Percentiles rank a stretch among this genome's conserved stretches.
Evolutionary conservation across 2,329 filamentous ascomycete species (phyloP).

Genomic region (Aspergillus calidoustus): DNA sequence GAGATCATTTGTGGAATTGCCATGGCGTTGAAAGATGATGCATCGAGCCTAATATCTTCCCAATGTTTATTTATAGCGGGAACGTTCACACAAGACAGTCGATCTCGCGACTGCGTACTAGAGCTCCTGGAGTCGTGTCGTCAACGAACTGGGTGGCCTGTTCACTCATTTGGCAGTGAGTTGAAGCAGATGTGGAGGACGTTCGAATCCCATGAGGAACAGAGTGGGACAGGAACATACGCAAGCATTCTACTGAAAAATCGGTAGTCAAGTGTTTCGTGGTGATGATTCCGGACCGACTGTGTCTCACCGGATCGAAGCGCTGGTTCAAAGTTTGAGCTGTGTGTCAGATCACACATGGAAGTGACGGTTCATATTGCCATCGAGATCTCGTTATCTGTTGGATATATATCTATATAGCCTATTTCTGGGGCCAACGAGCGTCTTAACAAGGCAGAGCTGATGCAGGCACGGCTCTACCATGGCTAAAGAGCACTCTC

Average conservation of each 20-base stretch:
- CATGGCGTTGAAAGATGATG: conserved; percentile 28
- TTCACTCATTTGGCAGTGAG: conserved; percentile 26
- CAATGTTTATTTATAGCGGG: conserved; percentile 33
- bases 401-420: too few relatives aligned
- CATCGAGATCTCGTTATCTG: too few relatives aligned
- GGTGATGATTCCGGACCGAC: not conserved
- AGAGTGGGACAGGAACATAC: not conserved
- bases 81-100: conserved; percentile 19
- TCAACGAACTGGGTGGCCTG: conserved; percentile 28
- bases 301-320: not conserved
- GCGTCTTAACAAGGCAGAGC: too few relatives aligned
- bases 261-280: not conserved
- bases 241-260: not conserved
- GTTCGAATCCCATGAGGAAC: not conserved
- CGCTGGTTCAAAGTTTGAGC: not conserved
- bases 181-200: conserved; percentile 26
- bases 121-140: conserved; percentile 25
- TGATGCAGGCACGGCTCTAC: too few relatives aligned
- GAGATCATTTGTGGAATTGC: conserved; percentile 34
- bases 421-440: too few relatives aligned
- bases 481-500: too few relatives aligned
- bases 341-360: not conserved
- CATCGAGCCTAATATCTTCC: conserved; percentile 31
- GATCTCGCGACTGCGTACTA: conserved; percentile 21
- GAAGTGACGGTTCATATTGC: too few relatives aligned